A percentile compares a stretch with the other conserved stretches of the same genome.
Evolutionary conservation across 208 protist species (phyloP).

Genomic region (Herpetomonas tarakana): DNA sequence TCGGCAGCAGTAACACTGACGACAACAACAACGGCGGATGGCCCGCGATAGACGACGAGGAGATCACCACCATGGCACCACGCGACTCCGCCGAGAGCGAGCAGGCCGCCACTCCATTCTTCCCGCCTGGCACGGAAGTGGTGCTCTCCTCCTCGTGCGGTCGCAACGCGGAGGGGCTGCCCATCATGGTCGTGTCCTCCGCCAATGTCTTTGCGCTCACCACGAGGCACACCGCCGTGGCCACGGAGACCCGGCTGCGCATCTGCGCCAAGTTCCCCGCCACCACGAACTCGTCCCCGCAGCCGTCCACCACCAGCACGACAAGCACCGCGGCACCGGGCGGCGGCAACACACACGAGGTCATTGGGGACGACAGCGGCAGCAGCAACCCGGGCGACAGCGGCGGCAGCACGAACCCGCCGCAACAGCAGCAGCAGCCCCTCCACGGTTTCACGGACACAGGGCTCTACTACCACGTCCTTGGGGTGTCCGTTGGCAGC

Average conservation of each 20-base stretch:
- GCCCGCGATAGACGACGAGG: background rate
- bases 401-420: background rate
- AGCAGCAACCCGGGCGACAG: conserved; percentile 5
- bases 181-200: conserved; percentile 23
- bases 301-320: background rate
- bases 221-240: conserved; percentile 27
- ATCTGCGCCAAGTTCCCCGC: conserved; percentile 27
- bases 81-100: background rate
- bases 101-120: conserved; percentile 4
- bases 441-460: conserved; percentile 27
- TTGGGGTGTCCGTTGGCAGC: conserved; percentile 40
- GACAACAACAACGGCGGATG: background rate
- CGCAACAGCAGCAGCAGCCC: background rate
- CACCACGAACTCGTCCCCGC: background rate
- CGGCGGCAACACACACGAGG: conserved; percentile 6
- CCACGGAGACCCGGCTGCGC: conserved; percentile 26
- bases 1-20: background rate
- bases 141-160: conserved; percentile 48
- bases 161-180: conserved; percentile 44
- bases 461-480: conserved; percentile 55
- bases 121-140: conserved; percentile 30
- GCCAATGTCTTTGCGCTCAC: conserved; percentile 40
- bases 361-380: conserved; percentile 13
- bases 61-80: background rate
- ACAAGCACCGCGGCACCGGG: background rate